Evolutionary conservation across 768 basidiomycete species (phyloP).

Genomic region (Lanmaoa pseudosensibilis): DNA sequence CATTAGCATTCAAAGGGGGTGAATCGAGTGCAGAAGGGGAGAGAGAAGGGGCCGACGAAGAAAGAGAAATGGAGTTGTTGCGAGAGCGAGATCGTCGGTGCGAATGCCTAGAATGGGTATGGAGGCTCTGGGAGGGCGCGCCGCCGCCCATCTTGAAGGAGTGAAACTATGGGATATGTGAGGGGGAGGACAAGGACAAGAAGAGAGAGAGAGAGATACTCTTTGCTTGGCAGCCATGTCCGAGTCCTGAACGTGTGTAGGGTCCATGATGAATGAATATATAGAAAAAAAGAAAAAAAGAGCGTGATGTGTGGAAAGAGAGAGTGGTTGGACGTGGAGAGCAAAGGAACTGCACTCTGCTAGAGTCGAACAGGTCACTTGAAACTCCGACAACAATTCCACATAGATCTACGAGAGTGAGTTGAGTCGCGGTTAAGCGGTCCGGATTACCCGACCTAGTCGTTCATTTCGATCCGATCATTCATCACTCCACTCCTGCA

Average conservation of each 20-base stretch:
- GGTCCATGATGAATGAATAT: slow-evolving; percentile 39
- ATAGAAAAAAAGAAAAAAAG: slow-evolving; percentile 7
- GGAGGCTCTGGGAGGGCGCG: slow-evolving; percentile 37
- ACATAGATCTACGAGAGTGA: too few relatives aligned
- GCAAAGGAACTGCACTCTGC: background rate
- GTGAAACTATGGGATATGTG: slow-evolving; percentile 51
- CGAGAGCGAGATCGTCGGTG: slow-evolving; percentile 62
- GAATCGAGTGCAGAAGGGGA: slow-evolving; percentile 39
- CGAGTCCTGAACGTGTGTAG: slow-evolving; percentile 20
- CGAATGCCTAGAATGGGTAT: slow-evolving; percentile 35
- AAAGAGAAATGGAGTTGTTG: slow-evolving; percentile 56
- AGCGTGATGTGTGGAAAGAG: slow-evolving; percentile 31
- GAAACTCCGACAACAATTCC: background rate
- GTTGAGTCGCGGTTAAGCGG: too few relatives aligned
- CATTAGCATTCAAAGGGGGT: slow-evolving; percentile 24
- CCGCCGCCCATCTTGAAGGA: slow-evolving; percentile 65
- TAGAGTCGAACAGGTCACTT: background rate
- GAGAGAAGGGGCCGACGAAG: slow-evolving; percentile 38
- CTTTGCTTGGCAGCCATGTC: slow-evolving; percentile 43
- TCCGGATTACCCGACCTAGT: too few relatives aligned
- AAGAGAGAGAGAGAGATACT: slow-evolving; percentile 24
- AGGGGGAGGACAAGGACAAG: background rate
- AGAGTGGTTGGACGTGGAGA: slow-evolving; percentile 8
- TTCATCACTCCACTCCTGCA: too few relatives aligned
- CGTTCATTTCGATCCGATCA: too few relatives aligned